These are phyloP conservation scores for Abortiporus biennis DNA, from an alignment of 1,284 basidiomycete species.

Conservation along the genomic window DNA sequence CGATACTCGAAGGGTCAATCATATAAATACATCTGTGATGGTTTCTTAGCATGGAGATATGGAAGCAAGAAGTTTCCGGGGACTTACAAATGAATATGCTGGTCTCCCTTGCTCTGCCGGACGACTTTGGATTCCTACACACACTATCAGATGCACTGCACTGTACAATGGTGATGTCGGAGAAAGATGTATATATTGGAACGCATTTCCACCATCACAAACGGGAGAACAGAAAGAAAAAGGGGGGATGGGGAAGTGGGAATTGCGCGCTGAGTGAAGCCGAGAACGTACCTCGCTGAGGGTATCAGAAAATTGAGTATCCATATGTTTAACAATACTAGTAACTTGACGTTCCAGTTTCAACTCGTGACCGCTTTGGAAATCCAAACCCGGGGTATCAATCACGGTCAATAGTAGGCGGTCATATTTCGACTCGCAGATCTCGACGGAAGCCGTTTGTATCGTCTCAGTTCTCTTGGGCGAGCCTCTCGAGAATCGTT, in stretches of 20 bases:
- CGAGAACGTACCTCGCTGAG: slow-evolving; percentile 66
- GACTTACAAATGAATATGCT: slow-evolving; percentile 76
- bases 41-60: slow-evolving; percentile 2
- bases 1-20: slow-evolving; percentile 70
- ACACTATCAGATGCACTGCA: background rate
- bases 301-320: slow-evolving; percentile 73
- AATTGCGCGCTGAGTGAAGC: too few species aligned
- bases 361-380: slow-evolving; percentile 61
- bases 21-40: slow-evolving; percentile 67
- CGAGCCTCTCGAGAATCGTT: slow-evolving; percentile 51
- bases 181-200: too few species aligned
- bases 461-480: slow-evolving; percentile 56
- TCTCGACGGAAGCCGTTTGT: slow-evolving; percentile 64
- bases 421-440: slow-evolving; percentile 74
- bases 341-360: slow-evolving; percentile 72
- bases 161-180: too few species aligned
- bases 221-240: background rate
- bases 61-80: background rate
- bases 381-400: slow-evolving; percentile 79
- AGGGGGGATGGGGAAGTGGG: background rate
- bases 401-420: slow-evolving; percentile 69
- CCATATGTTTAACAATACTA: slow-evolving; percentile 64
- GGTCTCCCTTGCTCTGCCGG: slow-evolving; percentile 77
- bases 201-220: background rate
- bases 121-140: slow-evolving; percentile 77